These are phyloP conservation scores for Ceratocystiopsis sp. DNA, from an alignment of 2,329 filamentous ascomycete genomes.

Conservation along the genomic window DNA sequence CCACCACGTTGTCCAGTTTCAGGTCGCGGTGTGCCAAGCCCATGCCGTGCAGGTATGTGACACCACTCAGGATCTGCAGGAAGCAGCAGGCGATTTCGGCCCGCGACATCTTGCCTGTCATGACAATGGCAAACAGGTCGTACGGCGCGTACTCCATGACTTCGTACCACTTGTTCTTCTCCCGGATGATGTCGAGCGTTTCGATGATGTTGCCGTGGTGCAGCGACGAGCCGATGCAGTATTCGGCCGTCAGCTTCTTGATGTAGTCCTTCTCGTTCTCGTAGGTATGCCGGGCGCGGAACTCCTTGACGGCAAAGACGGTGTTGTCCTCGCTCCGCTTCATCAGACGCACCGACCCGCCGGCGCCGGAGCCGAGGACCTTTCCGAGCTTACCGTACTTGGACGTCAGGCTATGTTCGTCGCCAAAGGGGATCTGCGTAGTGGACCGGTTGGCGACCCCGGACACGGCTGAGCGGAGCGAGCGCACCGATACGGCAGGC, in stretches of 20 bases:
- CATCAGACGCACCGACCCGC: constrained; percentile 86
- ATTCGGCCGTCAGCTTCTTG: constrained; percentile 96
- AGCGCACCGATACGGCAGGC: constrained; percentile 37
- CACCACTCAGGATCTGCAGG: constrained; percentile 84
- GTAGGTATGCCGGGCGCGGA: constrained; percentile 78
- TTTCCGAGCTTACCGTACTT: constrained; percentile 95
- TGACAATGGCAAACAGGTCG: constrained; percentile 93
- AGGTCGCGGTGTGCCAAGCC: constrained; percentile 87
- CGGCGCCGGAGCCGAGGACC: constrained; percentile 82
- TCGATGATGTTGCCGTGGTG: constrained; percentile 98
- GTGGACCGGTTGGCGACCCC: constrained; percentile 31
- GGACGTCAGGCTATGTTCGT: constrained; percentile 76
- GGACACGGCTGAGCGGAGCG: constrained; percentile 18
- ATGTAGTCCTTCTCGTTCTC: constrained; percentile 91
- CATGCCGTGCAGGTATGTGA: constrained; percentile 88
- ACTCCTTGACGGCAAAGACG: constrained; percentile 96
- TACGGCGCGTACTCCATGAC: constrained; percentile 98
- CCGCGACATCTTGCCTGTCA: constrained; percentile 93
- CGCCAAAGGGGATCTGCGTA: constrained; percentile 70
- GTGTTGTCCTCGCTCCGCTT: constrained; percentile 83
- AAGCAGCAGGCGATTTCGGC: constrained; percentile 86
- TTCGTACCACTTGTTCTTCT: constrained; percentile 89
- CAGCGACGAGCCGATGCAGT: constrained; percentile 90
- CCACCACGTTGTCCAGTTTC: constrained; percentile 95
- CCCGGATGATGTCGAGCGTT: constrained; percentile 88